Conservation (phyloP, 306 rosid genomes). For the Ziziphus jujuba region DNA sequence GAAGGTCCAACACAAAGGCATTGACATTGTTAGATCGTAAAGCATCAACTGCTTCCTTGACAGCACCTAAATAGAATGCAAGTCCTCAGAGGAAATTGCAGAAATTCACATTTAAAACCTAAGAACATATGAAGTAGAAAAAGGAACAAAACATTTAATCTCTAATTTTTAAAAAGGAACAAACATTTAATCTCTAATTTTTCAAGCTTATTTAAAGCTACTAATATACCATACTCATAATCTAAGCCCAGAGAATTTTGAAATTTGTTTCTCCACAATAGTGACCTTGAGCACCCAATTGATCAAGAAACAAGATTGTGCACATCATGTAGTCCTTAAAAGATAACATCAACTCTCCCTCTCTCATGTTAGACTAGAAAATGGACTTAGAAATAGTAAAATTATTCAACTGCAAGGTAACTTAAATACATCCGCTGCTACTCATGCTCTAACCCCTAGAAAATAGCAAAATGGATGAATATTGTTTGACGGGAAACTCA, state of each 20-base stretch:
- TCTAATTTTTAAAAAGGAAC: not conserved
- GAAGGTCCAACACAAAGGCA: slow-evolving; percentile 95
- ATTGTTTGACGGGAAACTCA: too few relatives aligned
- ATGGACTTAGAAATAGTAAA: too few relatives aligned
- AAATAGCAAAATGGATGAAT: too few relatives aligned
- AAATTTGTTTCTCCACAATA: not conserved
- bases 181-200: not conserved
- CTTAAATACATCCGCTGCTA: too few relatives aligned
- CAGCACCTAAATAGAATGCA: slow-evolving; percentile 62
- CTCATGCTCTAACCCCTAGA: too few relatives aligned
- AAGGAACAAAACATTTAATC: not conserved
- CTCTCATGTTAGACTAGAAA: too few relatives aligned
- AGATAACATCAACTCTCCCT: too few relatives aligned
- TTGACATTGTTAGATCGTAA: slow-evolving; percentile 69
- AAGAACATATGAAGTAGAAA: slow-evolving; percentile 1
- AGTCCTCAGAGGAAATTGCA: slow-evolving; percentile 26
- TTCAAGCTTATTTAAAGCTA: slow-evolving; percentile 5
- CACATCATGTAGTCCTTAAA: too few relatives aligned
- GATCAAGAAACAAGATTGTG: too few relatives aligned
- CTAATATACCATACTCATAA: slow-evolving; percentile 1
- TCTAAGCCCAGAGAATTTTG: not conserved
- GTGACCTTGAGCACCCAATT: not conserved
- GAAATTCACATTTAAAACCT: slow-evolving; percentile 7
- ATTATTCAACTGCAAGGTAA: too few relatives aligned
- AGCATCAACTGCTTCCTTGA: slow-evolving; percentile 85